A percentile compares a stretch with the other conserved stretches of the same genome.
These are phyloP conservation scores for Fusarium temperatum DNA, from an alignment of 2,329 filamentous ascomycete species.

Conservation along the genomic window DNA sequence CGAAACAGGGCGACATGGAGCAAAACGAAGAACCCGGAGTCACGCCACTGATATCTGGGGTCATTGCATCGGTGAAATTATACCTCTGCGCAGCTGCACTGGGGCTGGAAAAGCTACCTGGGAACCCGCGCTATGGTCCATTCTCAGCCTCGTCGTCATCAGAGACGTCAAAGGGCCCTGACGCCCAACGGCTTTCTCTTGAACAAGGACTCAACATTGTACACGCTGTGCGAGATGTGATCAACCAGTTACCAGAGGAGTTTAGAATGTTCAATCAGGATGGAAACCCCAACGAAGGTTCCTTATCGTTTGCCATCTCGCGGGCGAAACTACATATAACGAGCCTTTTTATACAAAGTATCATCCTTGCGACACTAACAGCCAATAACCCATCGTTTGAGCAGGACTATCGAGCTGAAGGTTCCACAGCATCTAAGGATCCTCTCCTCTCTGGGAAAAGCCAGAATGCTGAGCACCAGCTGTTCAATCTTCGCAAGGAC, in stretches of 20 bases:
- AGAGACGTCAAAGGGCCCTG: background rate
- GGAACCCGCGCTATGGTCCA: background rate
- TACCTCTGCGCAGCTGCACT: background rate
- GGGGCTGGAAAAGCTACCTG: background rate
- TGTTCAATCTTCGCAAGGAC: background rate
- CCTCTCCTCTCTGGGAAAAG: background rate
- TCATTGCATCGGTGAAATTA: background rate
- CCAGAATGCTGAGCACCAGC: background rate
- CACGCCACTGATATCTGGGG: background rate
- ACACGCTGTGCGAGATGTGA: background rate
- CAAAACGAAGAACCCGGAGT: background rate
- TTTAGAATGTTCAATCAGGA: background rate
- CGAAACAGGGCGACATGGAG: background rate
- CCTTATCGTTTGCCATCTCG: background rate
- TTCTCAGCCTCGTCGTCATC: background rate
- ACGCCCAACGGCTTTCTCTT: background rate
- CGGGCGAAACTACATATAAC: background rate
- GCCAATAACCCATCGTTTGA: background rate
- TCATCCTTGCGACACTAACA: background rate
- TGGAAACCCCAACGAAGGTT: background rate
- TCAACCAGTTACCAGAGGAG: background rate
- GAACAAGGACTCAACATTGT: background rate
- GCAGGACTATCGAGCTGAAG: rapidly evolving
- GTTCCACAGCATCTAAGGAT: background rate
- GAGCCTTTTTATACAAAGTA: background rate